These are phyloP conservation scores for Russula lepida DNA, from an alignment of 768 basidiomycete genomes.

Conservation along the genomic window DNA sequence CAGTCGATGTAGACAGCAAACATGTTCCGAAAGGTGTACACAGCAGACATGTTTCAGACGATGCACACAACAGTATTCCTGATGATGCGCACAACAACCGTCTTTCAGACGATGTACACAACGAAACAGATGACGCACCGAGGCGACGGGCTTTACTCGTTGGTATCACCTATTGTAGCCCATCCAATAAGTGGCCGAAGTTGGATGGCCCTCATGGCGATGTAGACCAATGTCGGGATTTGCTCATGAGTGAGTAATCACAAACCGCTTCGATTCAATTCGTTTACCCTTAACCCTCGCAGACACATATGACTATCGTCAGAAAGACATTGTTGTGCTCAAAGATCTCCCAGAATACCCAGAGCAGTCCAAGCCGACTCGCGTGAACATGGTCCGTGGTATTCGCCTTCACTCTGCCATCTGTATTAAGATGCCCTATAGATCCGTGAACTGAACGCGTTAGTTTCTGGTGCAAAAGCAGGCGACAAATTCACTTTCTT, in stretches of 20 bases:
- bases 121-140: not conserved
- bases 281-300: not conserved
- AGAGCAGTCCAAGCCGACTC: constrained; percentile 9
- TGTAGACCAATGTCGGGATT: constrained; percentile 6
- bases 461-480: constrained; percentile 19
- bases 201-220: constrained; percentile 17
- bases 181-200: not conserved
- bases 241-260: constrained; percentile 9
- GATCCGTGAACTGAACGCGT: constrained; percentile 17
- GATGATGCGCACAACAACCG: no score
- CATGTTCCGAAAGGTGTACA: not conserved
- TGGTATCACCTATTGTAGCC: constrained; percentile 14
- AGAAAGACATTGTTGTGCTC: constrained; percentile 18
- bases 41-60: not conserved
- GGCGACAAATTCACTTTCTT: constrained; percentile 25
- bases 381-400: constrained; percentile 14
- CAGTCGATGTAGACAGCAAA: not conserved
- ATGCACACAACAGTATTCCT: no score
- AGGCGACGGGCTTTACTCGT: constrained; percentile 21
- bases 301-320: constrained; percentile 16
- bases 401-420: not conserved
- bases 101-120: not conserved
- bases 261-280: no score
- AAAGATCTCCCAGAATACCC: constrained; percentile 3
- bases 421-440: not conserved